Percentiles rank a stretch among this genome's conserved stretches.
phyloP scores from a whole-genome alignment of 495 filamentous ascomycete species.

The Penicillium taxi region DNA sequence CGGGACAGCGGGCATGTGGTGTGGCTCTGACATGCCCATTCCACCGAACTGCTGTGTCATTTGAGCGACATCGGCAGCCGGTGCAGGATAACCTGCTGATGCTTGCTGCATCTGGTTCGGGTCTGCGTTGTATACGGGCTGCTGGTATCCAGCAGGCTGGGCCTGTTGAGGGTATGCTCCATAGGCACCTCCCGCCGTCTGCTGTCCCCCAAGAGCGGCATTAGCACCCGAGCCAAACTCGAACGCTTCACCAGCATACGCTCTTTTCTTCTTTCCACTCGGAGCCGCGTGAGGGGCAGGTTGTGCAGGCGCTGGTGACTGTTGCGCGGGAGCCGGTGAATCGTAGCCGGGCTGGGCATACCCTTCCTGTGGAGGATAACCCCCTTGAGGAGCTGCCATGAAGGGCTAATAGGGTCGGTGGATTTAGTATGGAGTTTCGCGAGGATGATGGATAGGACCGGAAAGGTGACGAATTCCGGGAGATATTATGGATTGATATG shows the following conservation, averaged over 20 bases:
- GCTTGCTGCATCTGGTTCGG: conserved; percentile 46
- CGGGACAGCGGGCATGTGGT: conserved; percentile 48
- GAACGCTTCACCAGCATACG: conserved; percentile 89
- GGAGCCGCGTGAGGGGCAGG: conserved; percentile 24
- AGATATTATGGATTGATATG: conserved; percentile 10
- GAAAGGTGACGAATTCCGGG: conserved; percentile 6
- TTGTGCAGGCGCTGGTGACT: conserved; percentile 16
- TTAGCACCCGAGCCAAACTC: conserved; percentile 89
- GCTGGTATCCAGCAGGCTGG: conserved; percentile 43
- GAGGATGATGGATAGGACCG: background rate
- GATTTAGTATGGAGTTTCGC: conserved; percentile 4
- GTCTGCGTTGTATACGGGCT: conserved; percentile 47
- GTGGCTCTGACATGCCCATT: conserved; percentile 63
- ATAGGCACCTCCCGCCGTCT: conserved; percentile 43
- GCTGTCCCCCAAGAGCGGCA: conserved; percentile 57
- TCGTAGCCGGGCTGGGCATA: conserved; percentile 44
- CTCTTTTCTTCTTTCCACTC: conserved; percentile 72
- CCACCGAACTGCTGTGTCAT: conserved; percentile 78
- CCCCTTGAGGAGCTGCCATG: conserved; percentile 57
- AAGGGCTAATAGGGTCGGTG: conserved; percentile 12
- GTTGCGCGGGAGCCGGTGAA: conserved; percentile 31
- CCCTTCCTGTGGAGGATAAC: conserved; percentile 50
- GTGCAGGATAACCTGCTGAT: conserved; percentile 55
- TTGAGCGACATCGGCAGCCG: conserved; percentile 53
- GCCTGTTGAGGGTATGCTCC: conserved; percentile 53